phyloP scores from a whole-genome alignment of 805 yeast species.

The Barnettozyma botsteinii region DNA sequence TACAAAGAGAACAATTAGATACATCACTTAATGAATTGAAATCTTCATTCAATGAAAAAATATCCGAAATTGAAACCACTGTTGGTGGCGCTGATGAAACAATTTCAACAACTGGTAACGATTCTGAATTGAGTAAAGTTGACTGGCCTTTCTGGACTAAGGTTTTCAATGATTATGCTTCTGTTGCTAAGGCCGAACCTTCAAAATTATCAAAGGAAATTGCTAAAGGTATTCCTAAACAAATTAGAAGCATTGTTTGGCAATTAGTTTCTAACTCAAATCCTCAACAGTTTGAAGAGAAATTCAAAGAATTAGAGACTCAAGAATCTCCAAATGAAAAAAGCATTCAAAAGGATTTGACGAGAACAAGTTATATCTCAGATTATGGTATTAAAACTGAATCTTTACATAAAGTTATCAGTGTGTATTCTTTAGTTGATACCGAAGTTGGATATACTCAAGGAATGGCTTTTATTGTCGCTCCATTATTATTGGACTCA shows the following conservation, averaged over 20 bases:
- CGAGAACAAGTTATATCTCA: slow-evolving; percentile 79
- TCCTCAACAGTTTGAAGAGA: slow-evolving; percentile 35
- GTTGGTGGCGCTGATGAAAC: slow-evolving; percentile 1
- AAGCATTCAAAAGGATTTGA: slow-evolving; percentile 73
- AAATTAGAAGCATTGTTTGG: slow-evolving; percentile 88
- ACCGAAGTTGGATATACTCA: slow-evolving; percentile 96
- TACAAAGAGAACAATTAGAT: slow-evolving; percentile 46
- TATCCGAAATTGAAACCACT: slow-evolving; percentile 13
- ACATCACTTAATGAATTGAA: slow-evolving; percentile 42
- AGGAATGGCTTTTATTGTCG: slow-evolving; percentile 92
- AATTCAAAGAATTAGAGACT: slow-evolving; percentile 37
- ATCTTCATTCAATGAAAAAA: slow-evolving; percentile 21
- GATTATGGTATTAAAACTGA: slow-evolving; percentile 46
- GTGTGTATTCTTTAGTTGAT: slow-evolving; percentile 80
- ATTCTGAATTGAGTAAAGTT: slow-evolving; percentile 33
- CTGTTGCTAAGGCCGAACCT: slow-evolving; percentile 57
- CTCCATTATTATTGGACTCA: slow-evolving; percentile 79
- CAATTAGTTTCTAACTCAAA: slow-evolving; percentile 81
- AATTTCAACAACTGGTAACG: slow-evolving; percentile 22
- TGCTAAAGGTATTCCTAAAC: slow-evolving; percentile 75
- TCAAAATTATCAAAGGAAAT: slow-evolving; percentile 55
- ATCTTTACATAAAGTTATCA: slow-evolving; percentile 67
- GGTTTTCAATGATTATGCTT: slow-evolving; percentile 72
- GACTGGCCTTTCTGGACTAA: slow-evolving; percentile 89
- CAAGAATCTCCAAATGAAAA: slow-evolving; percentile 62